A percentile compares a stretch with the other conserved stretches of the same genome.
Conservation (phyloP, 2,329 filamentous ascomycete genomes). For the Sarocladium strictum region DNA sequence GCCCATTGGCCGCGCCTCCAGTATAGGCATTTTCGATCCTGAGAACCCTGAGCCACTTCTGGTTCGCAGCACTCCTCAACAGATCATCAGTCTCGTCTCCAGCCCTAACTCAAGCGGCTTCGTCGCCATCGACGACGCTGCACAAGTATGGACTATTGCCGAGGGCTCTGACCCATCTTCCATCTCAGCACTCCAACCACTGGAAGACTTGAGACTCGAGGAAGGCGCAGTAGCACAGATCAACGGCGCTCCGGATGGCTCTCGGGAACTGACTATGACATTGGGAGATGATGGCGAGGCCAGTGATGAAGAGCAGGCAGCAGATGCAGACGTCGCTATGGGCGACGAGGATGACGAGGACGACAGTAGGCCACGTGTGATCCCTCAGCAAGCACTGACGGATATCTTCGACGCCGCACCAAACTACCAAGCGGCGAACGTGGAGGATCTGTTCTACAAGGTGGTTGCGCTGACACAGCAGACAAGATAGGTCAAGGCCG, state of each 20-base stretch:
- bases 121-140: slow-evolving; percentile 67
- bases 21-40: slow-evolving; percentile 62
- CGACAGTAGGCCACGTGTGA: slow-evolving; percentile 46
- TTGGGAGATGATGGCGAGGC: slow-evolving; percentile 31
- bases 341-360: slow-evolving; percentile 34
- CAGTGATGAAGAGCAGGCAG: slow-evolving; percentile 36
- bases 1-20: slow-evolving; percentile 38
- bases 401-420: slow-evolving; percentile 65
- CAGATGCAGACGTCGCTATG: slow-evolving; percentile 37
- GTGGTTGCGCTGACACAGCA: slow-evolving; percentile 41
- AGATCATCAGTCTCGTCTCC: slow-evolving; percentile 62
- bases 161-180: slow-evolving; percentile 52
- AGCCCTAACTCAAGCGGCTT: slow-evolving; percentile 63
- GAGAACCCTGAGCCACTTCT: slow-evolving; percentile 53
- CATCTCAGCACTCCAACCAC: slow-evolving; percentile 46
- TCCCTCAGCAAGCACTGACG: slow-evolving; percentile 62
- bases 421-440: slow-evolving; percentile 62
- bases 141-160: slow-evolving; percentile 60
- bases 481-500: not conserved
- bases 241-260: slow-evolving; percentile 14
- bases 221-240: slow-evolving; percentile 25
- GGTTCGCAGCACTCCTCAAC: slow-evolving; percentile 47
- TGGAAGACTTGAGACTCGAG: slow-evolving; percentile 44
- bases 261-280: slow-evolving; percentile 12
- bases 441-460: slow-evolving; percentile 71